Percentiles rank a stretch among this genome's conserved stretches.
Evolutionary conservation across 495 filamentous ascomycete species (phyloP).

Genomic region (Penicillium goetzii): DNA sequence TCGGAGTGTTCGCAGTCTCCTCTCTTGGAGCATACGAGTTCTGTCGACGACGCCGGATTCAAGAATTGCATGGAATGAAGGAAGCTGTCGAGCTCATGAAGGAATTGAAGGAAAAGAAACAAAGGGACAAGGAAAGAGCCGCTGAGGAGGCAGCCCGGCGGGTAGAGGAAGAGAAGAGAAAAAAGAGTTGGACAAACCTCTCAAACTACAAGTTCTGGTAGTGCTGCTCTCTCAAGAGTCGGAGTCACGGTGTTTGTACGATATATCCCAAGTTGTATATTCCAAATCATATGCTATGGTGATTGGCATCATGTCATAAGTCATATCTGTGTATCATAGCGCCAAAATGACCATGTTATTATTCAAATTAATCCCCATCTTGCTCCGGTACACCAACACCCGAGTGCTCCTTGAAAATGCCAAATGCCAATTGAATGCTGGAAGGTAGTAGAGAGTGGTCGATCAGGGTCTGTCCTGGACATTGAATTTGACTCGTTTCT

Average conservation of each 20-base stretch:
- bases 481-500: slow-evolving; percentile 52
- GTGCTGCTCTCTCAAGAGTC: slow-evolving; percentile 26
- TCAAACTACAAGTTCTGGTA: slow-evolving; percentile 57
- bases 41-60: slow-evolving; percentile 70
- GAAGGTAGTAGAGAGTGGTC: not conserved
- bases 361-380: slow-evolving; percentile 11
- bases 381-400: slow-evolving; percentile 14
- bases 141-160: slow-evolving; percentile 47
- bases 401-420: slow-evolving; percentile 4
- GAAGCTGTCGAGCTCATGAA: slow-evolving; percentile 80
- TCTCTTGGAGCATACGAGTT: slow-evolving; percentile 75
- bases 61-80: slow-evolving; percentile 78
- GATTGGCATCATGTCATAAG: slow-evolving; percentile 31
- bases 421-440: slow-evolving; percentile 12
- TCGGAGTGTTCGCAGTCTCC: slow-evolving; percentile 67
- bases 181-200: slow-evolving; percentile 57
- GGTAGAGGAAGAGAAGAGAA: slow-evolving; percentile 53
- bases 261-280: slow-evolving; percentile 41
- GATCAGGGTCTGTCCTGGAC: slow-evolving; percentile 24
- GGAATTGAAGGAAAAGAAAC: slow-evolving; percentile 66
- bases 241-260: slow-evolving; percentile 46
- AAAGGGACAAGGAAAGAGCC: slow-evolving; percentile 65
- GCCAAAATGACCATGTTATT: slow-evolving; percentile 23
- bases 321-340: slow-evolving; percentile 39
- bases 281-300: slow-evolving; percentile 23